Evolutionary conservation across 2,329 filamentous ascomycete genomes (phyloP), one percentile per base, ranked within the genome.

Genomic region (Torrubiella hemipterigena): DNA sequence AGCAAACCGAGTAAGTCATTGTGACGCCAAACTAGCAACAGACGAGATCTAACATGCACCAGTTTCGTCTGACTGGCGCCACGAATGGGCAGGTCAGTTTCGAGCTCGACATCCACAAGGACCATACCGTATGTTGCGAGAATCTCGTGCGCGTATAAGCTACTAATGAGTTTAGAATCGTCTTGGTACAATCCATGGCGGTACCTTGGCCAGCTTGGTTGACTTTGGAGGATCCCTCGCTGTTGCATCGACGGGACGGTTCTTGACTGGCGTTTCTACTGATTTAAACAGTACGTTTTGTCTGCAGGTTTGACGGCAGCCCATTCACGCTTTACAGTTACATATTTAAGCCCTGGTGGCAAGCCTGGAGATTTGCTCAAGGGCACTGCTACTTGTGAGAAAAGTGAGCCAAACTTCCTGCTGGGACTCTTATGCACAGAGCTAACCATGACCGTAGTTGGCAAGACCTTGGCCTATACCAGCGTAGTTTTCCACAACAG

Each of bases 141-240:
- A 31, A 21, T 21, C 19, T 23, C 29, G 21, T 9, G 25, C 15
- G 17, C 13, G 13, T n/a, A 27, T 15, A 14, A 11, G 17, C 6
- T 18, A 0, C 7, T 30, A 14, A 32, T 6, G 2, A 4, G 6
- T 0, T 0, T 15, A 86, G 79, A 89, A 89, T 48, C 76, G 82
- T 2, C 61, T 89, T 0, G 69, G 75, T 32, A 86, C 79, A 21
- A 67, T 87, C 17, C 82, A 89, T 45, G 82, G 82, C 13, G 82
- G 82, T 4, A 83, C 81, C 0, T 76, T 89, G 17, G 82, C 82
- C 4, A 81, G 76, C 48, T 77, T 87, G 57, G 77, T 79, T 17
- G 75, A 79, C 38, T 57, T 79, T 0, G 73, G 73, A 9, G 74
- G 74, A 11, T 79, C 74, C 1, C 59, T 79, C 3, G 75, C 74